Evolutionary conservation across 768 basidiomycete species (phyloP), one percentile per base, ranked within the genome.

Genomic region (Xerocomellus amylosporus): DNA sequence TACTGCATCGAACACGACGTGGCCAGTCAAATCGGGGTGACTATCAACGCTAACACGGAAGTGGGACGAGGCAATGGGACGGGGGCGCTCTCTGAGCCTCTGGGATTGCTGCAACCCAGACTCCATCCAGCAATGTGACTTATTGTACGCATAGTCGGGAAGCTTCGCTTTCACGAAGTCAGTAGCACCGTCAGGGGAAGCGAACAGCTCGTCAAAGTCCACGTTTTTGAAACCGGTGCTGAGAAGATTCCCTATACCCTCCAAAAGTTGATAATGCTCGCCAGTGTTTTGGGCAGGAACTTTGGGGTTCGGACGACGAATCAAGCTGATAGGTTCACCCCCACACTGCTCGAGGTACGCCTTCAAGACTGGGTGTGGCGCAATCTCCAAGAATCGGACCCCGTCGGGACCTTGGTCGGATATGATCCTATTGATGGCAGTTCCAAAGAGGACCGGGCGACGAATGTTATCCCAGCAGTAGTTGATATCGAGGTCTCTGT

Each of bases 1-100:
- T 0, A 76, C 69, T 20, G 78, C 76, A 1, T 74, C 74, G 26
- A 72, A 70, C 37, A 80, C 75, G 17, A 78, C 58, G 58, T 80
- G 79, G 33, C 79, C 71, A 0, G 75, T 73, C 9, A 80, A 60
- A 22, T 69, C 68, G 0, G 79, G 65, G 40, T 71, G 71, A 33
- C 60, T 54, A 26, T 70, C 65, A 8, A 54, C 65, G 36, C 54
- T 79, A 31, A 80, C 54, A 12, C 69, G 68, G 43, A 77, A 68
- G 38, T 69, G 65, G 0, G 62, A 17, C 37, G 71, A 61, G 42
- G 77, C 74, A 9, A 78, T 59, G 1, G 77, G 75, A 0, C 77
- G 69, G 2, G 67, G 58, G 20, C 63, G 62, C 22, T 58, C 50
- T 24, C 64, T 55, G 7, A 72, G 64, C 42, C 70, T 62, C 34